Percentiles rank a stretch among this genome's conserved stretches.
Evolutionary conservation across 2,329 filamentous ascomycete genomes (phyloP).

Genomic region (Teratosphaeria nubilosa): DNA sequence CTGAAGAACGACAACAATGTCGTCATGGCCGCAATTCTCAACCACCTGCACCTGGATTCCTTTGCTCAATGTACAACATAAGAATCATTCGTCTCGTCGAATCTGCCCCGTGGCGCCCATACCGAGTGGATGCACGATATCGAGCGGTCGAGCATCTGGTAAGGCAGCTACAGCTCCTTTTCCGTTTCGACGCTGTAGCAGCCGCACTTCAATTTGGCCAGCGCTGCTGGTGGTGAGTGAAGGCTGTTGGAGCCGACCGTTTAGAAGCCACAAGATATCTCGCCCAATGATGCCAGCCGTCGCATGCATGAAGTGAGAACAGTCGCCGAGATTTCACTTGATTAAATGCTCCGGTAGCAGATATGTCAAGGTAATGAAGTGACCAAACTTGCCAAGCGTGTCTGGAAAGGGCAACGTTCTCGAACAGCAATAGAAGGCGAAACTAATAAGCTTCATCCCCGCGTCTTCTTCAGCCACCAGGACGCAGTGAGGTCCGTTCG

Average conservation of each 20-base stretch:
- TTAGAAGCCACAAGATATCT: too few relatives aligned
- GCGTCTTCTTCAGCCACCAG: not conserved
- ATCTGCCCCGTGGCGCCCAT: too few relatives aligned
- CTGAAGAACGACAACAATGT: not conserved
- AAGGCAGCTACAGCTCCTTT: not conserved
- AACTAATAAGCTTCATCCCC: not conserved
- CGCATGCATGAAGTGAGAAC: too few relatives aligned
- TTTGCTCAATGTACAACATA: not conserved
- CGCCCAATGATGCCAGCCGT: too few relatives aligned
- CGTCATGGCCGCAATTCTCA: not conserved
- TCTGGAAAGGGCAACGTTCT: not conserved
- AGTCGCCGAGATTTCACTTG: too few relatives aligned
- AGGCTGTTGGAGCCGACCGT: too few relatives aligned
- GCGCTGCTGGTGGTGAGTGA: not conserved
- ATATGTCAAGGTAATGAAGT: not conserved
- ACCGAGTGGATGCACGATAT: not conserved
- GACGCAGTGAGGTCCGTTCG: not conserved
- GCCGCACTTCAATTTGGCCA: not conserved
- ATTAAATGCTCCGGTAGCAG: too few relatives aligned
- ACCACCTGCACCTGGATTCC: not conserved
- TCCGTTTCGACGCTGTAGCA: not conserved
- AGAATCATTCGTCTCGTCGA: not conserved
- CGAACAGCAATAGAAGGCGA: not conserved
- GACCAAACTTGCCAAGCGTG: not conserved
- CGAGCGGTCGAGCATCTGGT: not conserved